Conservation (phyloP, 768 basidiomycete species). For the Porpolomopsis calyptriformis region DNA sequence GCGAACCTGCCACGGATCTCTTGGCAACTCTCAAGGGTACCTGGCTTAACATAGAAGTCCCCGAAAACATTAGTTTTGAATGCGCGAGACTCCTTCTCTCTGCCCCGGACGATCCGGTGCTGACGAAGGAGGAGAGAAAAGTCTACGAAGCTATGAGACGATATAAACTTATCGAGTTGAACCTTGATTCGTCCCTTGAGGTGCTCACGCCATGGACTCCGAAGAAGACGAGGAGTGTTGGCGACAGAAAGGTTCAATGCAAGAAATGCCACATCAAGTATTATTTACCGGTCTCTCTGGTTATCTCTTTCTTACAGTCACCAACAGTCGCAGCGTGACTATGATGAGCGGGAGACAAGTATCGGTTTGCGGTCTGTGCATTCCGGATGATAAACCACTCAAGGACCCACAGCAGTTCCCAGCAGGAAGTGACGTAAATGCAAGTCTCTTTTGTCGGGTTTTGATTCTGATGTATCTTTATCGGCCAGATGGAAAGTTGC, state of each 20-base stretch:
- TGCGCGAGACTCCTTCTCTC: constrained; percentile 17
- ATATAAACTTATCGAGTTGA: constrained; percentile 19
- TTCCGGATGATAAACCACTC: not conserved
- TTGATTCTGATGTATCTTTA: not conserved
- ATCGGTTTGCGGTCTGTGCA: constrained; percentile 15
- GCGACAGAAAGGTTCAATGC: constrained; percentile 17
- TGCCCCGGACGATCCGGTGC: constrained; percentile 12
- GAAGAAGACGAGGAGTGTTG: constrained; percentile 17
- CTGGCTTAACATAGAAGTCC: constrained; percentile 18
- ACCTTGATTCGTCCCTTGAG: constrained; percentile 15
- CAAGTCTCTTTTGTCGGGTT: not conserved
- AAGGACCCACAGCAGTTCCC: constrained; percentile 7
- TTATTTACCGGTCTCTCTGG: not conserved
- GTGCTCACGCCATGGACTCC: constrained; percentile 17
- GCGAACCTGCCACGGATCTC: constrained; percentile 13
- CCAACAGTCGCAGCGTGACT: constrained; percentile 15
- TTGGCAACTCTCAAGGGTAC: constrained; percentile 14
- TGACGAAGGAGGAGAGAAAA: constrained; percentile 11
- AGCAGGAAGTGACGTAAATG: constrained; percentile 6
- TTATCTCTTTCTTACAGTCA: not conserved
- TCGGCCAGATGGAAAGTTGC: constrained; percentile 14
- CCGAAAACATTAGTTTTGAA: constrained; percentile 20
- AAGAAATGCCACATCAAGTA: constrained; percentile 13
- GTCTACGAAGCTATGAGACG: constrained; percentile 18
- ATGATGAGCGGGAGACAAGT: constrained; percentile 14